These are phyloP conservation scores for Cladosporium cucumerinum DNA, from an alignment of 2,329 filamentous ascomycete species.

Conservation along the genomic window DNA sequence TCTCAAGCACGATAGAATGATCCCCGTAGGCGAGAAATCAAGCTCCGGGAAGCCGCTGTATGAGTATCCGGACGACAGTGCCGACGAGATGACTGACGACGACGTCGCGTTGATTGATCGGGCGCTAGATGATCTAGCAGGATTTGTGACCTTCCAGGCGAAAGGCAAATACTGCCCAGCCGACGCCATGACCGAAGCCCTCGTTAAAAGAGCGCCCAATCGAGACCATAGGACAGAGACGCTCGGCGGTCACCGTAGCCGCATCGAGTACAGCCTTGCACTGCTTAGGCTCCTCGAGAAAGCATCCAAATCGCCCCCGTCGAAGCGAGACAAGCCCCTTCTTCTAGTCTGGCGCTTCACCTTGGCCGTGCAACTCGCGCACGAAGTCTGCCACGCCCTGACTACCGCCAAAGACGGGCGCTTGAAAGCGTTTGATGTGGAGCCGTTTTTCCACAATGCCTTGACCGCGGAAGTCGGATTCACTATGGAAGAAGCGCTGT, in stretches of 20 bases:
- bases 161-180: neutral
- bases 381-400: constrained; percentile 12
- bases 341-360: constrained; percentile 1
- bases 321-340: neutral
- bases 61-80: neutral
- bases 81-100: neutral
- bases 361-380: constrained; percentile 8
- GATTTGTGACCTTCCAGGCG: neutral
- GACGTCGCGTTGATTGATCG: neutral
- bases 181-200: neutral
- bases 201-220: neutral
- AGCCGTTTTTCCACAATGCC: neutral
- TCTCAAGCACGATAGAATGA: neutral
- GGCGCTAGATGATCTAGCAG: neutral
- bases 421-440: neutral
- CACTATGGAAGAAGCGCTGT: neutral
- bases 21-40: neutral
- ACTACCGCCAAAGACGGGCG: neutral
- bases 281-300: neutral
- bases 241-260: neutral
- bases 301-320: neutral
- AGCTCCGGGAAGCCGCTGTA: neutral
- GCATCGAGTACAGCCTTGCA: neutral
- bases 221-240: neutral
- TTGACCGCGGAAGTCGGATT: neutral